Base-by-base conservation (phyloP, 805 yeast species). In the Candida boleticola region DNA sequence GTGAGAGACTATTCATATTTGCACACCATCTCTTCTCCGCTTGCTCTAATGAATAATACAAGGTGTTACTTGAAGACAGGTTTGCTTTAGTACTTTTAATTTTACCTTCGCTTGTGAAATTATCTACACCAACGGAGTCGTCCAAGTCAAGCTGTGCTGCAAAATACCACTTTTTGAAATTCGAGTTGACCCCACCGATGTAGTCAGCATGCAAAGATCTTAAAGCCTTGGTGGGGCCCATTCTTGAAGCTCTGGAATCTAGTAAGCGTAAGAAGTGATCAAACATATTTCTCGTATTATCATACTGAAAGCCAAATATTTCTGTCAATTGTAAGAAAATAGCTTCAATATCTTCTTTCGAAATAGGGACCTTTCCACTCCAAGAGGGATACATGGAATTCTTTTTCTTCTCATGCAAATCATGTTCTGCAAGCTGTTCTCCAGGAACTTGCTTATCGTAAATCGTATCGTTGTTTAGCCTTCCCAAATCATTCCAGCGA, bases 81-180 rank as follows among this genome's bases (percentile, higher is more conserved):
- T 43, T 47, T 20, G 48, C 48, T 29, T 39, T 42, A 1, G 54
- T 41, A 16, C 48, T 57, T 27, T 60, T 58, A n/a, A 42, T 51
- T 14, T 44, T 46, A 0, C 64, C 59, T 36, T 59, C 46, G n/a
- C 49, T 42, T 36, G 57, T 45, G 14, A 57, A 39, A 42, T 66
- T 55, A 2, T 50, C 57, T 43, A 61, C 66, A 1, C 75, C 76
- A 43, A 64, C 44, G 1, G 71, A 58, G 48, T 79, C 83, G 42
- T 77, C 80, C 29, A 77, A 58, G 62, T 85, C 89, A 65, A 84
- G 68, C 46, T 77, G 79, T 2, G 87, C 78, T 1, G 89, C 88
- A 63, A 85, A 82, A 52, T 82, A 84, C 93, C 93, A 85, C 50
- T 80, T 84, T 45, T 75, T 72, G 55, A 77, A 85, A 54, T 85